These are phyloP conservation scores for Eucalyptus regnans DNA, from an alignment of 345 rosid genomes.

Conservation along the genomic window DNA sequence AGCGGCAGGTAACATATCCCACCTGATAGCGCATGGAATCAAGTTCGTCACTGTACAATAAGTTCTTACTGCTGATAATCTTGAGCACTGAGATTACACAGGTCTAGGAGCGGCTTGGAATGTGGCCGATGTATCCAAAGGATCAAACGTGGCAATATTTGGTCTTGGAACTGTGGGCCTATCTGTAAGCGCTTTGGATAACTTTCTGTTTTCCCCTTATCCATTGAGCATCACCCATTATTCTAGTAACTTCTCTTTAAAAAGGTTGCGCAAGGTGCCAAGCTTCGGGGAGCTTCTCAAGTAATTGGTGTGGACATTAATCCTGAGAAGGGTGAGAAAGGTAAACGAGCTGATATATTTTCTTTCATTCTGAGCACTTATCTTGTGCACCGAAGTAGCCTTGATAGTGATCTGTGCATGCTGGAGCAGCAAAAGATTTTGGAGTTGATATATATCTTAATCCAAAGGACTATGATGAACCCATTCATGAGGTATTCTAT, in stretches of 20 bases:
- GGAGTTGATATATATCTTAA: conserved; percentile 74
- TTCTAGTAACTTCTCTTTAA: background rate
- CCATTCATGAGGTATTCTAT: conserved; percentile 68
- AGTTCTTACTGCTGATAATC: background rate
- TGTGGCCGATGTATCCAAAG: conserved; percentile 67
- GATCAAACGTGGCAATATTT: conserved; percentile 74
- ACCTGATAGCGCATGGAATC: background rate
- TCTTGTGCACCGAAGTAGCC: background rate
- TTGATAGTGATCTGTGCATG: background rate
- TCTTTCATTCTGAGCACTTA: background rate
- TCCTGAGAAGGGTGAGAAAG: conserved; percentile 55
- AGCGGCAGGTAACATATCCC: conserved; percentile 47
- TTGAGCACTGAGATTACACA: background rate
- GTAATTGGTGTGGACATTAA: conserved; percentile 88
- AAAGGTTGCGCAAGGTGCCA: conserved; percentile 95
- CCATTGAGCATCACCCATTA: background rate
- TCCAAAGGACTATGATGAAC: conserved; percentile 52
- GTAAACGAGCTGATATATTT: conserved; percentile 7
- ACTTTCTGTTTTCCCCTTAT: background rate
- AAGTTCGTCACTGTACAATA: background rate
- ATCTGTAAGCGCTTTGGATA: conserved; percentile 41
- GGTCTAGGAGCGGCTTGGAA: conserved; percentile 99
- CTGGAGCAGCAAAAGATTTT: conserved; percentile 60
- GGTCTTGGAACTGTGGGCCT: conserved; percentile 96
- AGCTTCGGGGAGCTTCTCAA: conserved; percentile 67